Evolutionary conservation across 768 basidiomycete genomes (phyloP).

Genomic region (Leccinum ochraceum): DNA sequence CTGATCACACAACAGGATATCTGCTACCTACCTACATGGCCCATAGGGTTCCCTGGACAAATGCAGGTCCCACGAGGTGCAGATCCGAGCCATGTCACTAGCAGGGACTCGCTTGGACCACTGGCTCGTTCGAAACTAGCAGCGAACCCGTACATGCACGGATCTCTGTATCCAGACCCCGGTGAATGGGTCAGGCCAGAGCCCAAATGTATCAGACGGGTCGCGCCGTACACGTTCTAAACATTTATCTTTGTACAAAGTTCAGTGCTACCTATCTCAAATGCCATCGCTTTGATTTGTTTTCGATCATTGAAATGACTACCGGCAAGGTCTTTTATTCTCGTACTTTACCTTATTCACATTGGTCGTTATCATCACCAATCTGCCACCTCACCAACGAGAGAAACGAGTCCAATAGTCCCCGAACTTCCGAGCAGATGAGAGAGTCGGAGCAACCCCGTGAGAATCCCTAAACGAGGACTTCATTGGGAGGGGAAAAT

Average conservation of each 20-base stretch:
- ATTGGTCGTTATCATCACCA: neutral
- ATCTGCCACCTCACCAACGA: neutral
- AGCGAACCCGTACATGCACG: neutral
- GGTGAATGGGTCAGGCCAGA: slow-evolving; percentile 14
- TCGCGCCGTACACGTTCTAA: slow-evolving; percentile 4
- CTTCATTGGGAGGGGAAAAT: too few species aligned
- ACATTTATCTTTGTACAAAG: neutral
- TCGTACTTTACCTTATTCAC: neutral
- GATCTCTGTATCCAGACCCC: neutral
- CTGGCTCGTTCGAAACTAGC: neutral
- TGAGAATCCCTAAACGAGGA: too few species aligned
- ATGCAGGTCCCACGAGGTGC: neutral
- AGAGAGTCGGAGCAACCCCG: too few species aligned
- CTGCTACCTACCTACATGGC: slow-evolving; percentile 26
- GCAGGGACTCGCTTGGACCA: neutral
- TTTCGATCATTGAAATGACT: neutral
- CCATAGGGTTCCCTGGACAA: slow-evolving; percentile 8
- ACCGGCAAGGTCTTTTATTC: neutral
- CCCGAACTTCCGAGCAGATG: neutral
- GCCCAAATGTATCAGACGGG: slow-evolving; percentile 14
- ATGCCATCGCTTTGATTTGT: too few species aligned
- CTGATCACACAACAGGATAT: slow-evolving; percentile 12
- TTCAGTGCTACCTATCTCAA: neutral
- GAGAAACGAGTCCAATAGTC: neutral
- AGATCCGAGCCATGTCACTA: neutral